Percentiles rank a stretch among this genome's conserved stretches.
These are phyloP conservation scores for Holtermannia corniformis DNA, from an alignment of 768 basidiomycete species.

Conservation along the genomic window DNA sequence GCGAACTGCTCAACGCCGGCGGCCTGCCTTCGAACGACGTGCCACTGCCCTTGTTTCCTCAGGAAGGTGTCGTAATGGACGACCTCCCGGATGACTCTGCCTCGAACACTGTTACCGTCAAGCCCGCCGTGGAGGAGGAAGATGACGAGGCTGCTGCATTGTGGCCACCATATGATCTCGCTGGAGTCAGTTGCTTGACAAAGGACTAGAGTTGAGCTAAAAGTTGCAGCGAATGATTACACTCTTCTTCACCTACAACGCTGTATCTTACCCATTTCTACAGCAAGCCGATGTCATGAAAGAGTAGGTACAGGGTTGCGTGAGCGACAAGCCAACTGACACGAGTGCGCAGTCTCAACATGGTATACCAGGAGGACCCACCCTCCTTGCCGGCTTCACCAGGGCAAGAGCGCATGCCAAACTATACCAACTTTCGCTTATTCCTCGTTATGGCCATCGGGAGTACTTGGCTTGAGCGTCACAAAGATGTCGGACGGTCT, in stretches of 20 bases:
- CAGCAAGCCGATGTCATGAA: conserved; percentile 11
- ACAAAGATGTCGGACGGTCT: conserved; percentile 11
- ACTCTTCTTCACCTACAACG: conserved; percentile 15
- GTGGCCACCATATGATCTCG: not conserved
- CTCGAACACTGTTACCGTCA: too few species aligned
- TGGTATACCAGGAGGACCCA: too few species aligned
- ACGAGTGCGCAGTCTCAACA: too few species aligned
- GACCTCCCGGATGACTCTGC: too few species aligned
- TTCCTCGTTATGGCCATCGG: conserved; percentile 27
- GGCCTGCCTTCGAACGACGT: not conserved
- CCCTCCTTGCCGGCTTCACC: too few species aligned
- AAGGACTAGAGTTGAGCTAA: too few species aligned
- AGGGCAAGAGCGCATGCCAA: not conserved
- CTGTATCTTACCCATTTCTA: conserved; percentile 22
- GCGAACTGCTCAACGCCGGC: not conserved
- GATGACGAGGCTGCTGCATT: too few species aligned
- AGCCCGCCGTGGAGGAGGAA: too few species aligned
- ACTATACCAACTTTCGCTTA: conserved; percentile 7
- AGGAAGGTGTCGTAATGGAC: not conserved
- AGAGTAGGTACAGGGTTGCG: not conserved
- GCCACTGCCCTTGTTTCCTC: not conserved
- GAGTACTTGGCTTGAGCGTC: conserved; percentile 10
- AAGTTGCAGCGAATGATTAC: not conserved
- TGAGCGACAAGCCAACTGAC: too few species aligned
- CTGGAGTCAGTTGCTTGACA: too few species aligned